These are phyloP conservation scores for Aspergillus glaucus DNA, from an alignment of 2,329 filamentous ascomycete genomes.

Conservation along the genomic window DNA sequence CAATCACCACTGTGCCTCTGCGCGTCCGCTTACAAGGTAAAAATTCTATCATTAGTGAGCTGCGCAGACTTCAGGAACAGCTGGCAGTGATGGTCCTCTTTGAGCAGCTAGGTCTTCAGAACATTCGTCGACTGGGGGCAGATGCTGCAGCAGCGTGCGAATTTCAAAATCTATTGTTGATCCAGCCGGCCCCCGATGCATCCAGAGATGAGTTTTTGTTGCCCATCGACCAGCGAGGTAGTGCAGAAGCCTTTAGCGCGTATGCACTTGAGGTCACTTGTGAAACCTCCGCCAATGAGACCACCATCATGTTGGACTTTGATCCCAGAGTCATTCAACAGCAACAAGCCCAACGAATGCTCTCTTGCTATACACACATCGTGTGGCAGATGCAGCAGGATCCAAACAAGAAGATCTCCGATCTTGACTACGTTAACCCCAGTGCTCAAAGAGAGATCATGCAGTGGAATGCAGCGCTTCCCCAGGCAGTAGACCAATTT, in stretches of 20 bases:
- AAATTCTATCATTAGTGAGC: not conserved
- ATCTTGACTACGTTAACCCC: not conserved
- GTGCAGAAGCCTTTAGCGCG: not conserved
- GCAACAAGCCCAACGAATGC: not conserved
- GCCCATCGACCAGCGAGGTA: not conserved
- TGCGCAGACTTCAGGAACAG: not conserved
- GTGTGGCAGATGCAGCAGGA: not conserved
- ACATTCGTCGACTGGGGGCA: not conserved
- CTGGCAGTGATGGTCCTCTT: not conserved
- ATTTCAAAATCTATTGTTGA: constrained; percentile 1
- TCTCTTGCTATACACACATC: not conserved
- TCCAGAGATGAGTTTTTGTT: constrained; percentile 1
- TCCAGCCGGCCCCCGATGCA: constrained; percentile 2
- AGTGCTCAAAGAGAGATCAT: not conserved
- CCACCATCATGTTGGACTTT: not conserved
- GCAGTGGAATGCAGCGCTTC: not conserved
- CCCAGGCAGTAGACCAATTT: not conserved
- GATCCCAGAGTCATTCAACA: not conserved
- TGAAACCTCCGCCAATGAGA: not conserved
- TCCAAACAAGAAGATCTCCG: not conserved
- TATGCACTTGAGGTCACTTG: not conserved
- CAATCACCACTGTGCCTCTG: constrained; percentile 26
- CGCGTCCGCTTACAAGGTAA: not conserved
- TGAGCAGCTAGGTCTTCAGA: constrained; percentile 4
- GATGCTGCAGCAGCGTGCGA: not conserved